Base-by-base conservation (phyloP, 208 protist genomes). In the Acanthamoeba healyi region DNA sequence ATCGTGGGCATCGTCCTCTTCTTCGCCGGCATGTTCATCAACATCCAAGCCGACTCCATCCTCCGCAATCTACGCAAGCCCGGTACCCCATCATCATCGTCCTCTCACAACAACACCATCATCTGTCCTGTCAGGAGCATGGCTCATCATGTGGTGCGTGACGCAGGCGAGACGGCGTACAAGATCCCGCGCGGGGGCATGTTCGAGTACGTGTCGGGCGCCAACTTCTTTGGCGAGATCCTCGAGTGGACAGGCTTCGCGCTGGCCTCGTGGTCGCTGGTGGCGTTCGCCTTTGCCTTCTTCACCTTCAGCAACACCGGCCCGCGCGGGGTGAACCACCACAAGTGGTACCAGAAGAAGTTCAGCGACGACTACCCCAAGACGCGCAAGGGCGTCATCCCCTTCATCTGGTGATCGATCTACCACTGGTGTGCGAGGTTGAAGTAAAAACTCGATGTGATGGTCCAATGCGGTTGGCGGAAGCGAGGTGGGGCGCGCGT, bases 171-270 rank as follows among this genome's bases (percentile, higher is more conserved):
- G 82, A 97, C 87, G 17, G 96, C 90, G 0, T 98, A 98, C 81
- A 96, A 97, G 54, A 97, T 98, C 32, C 97, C 97, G 24, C 29
- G 77, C 3, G 97, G 97, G 0, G 97, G 97, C 29, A 94, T 97
- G 94, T 98, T 98, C 86, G 88, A 97, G 79, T 98, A 96, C 77
- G 97, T 98, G 26, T 96, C 96, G 1, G 94, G 94, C 9, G 96
- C 97, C 34, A 97, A 98, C 94, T 98, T 96, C 65, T 95, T 97
- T 54, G 97, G 97, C 38, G 96, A 98, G 94, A 96, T 96, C 38
- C 29, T 97, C 22, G 97, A 97, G 77, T 97, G 96, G 96, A 40
- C 49, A 1, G 97, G 97, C 70, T 97, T 95, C 84, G 96, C 96
- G 3, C 94, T 97, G 40, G 96, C 96, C 7, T 26, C 81, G 22